Evolutionary conservation across 2,329 filamentous ascomycete genomes (phyloP), one percentile per base, ranked within the genome.

Genomic region (Seiridium cupressi): DNA sequence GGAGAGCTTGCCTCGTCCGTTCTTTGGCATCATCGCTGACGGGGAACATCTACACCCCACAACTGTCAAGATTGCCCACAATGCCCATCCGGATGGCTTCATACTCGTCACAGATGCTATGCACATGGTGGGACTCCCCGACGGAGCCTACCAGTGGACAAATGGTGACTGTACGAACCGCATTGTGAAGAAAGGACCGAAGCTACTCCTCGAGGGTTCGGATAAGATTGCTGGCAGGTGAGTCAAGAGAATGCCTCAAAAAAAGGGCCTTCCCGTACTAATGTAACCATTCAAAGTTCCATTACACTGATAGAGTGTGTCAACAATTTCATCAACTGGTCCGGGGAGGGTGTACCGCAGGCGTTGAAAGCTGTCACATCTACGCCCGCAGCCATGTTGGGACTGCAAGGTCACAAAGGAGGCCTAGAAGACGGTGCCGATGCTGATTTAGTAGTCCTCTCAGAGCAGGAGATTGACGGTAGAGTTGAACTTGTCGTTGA

Each of bases 31-130:
- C 69, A 97, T 97, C 62, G 87, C 91, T 3, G 93, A 97, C 71
- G 93, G 93, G 26, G 92, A 96, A 63, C 93, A 97, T 72, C 80
- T 97, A 38, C 93, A 97, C 68, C 91, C 92, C 0, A 93, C 92
- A 1, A 91, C 90, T 0, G 87, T 97, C 75, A 93, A 93, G 73
- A 94, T 97, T 62, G 93, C 93, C 1, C 96, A 89, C 79, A 91
- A 91, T 65, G 89, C 92, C 0, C 91, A 97, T 70, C 92, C 92
- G 0, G 84, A 89, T 4, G 93, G 93, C 0, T 88, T 95, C 69
- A 90, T 97, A 62, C 84, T 97, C 5, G 93, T 97, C 49, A 97
- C 93, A 0, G 93, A 97, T 74, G 93, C 93, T 4, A 96, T 96
- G 92, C 88, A 91, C 66, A 83, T 96, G 13, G 89, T 91, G 26